Conservation (phyloP, 805 yeast genomes). For the Millerago galiae region DNA sequence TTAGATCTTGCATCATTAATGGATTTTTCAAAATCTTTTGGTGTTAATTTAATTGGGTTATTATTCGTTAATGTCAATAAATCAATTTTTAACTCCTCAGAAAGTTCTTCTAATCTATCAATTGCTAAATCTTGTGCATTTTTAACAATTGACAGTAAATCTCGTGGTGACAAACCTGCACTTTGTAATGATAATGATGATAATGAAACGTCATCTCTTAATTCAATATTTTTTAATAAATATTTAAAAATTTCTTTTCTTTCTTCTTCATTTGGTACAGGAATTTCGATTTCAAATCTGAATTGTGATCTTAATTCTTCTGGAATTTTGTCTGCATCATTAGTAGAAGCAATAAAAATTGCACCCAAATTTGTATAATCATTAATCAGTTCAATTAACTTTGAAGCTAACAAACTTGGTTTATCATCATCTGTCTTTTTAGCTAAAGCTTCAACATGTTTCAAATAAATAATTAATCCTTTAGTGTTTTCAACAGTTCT, state of each 20-base stretch:
- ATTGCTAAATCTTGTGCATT: slow-evolving; percentile 56
- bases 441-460: slow-evolving; percentile 74
- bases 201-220: slow-evolving; percentile 47
- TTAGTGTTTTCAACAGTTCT: slow-evolving; percentile 42
- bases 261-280: slow-evolving; percentile 76
- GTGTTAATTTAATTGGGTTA: slow-evolving; percentile 46
- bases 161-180: slow-evolving; percentile 88
- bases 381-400: slow-evolving; percentile 49
- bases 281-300: slow-evolving; percentile 69
- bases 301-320: slow-evolving; percentile 59
- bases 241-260: slow-evolving; percentile 55
- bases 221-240: slow-evolving; percentile 29
- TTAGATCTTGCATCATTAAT: slow-evolving; percentile 79
- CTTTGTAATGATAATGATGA: slow-evolving; percentile 69
- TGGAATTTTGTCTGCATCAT: slow-evolving; percentile 63
- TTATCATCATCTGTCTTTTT: slow-evolving; percentile 50
- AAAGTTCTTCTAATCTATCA: slow-evolving; percentile 36
- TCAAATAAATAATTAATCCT: slow-evolving; percentile 47
- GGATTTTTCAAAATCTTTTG: slow-evolving; percentile 61
- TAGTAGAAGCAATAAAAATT: slow-evolving; percentile 59
- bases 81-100: slow-evolving; percentile 8
- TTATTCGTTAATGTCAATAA: slow-evolving; percentile 27
- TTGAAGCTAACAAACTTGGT: slow-evolving; percentile 32
- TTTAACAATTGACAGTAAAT: slow-evolving; percentile 63
- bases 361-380: slow-evolving; percentile 41